Conservation (phyloP, 1,284 basidiomycete species). For the Omphalotus olearius region DNA sequence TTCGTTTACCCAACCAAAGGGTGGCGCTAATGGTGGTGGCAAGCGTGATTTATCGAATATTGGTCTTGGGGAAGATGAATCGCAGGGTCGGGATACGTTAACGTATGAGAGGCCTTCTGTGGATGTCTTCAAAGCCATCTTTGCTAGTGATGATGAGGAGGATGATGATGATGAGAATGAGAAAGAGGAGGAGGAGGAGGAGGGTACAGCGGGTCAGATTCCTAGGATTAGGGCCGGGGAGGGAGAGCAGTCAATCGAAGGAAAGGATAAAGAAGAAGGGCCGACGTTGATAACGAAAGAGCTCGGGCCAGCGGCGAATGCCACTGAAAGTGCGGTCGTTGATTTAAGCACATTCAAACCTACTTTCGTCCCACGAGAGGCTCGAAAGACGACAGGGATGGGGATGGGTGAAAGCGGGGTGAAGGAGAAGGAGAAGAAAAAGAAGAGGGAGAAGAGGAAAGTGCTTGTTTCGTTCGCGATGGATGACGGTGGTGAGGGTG, state of each 20-base stretch:
- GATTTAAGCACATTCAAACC: constrained; percentile 72
- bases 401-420: constrained; percentile 39
- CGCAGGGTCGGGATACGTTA: constrained; percentile 81
- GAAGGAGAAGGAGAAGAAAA: constrained; percentile 33
- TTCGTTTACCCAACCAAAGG: constrained; percentile 15
- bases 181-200: constrained; percentile 16
- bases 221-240: no score
- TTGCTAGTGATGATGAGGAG: constrained; percentile 85
- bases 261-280: background rate
- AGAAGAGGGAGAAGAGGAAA: constrained; percentile 39
- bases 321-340: constrained; percentile 25
- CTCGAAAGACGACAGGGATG: constrained; percentile 32
- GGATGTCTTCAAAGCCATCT: constrained; percentile 95
- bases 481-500: constrained; percentile 53
- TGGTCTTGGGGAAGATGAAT: constrained; percentile 84
- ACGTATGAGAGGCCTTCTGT: constrained; percentile 85
- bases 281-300: no score
- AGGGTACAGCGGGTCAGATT: background rate
- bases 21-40: constrained; percentile 20
- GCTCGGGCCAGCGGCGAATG: constrained; percentile 5
- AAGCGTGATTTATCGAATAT: constrained; percentile 68
- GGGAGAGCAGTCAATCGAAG: no score
- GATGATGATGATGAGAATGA: constrained; percentile 53
- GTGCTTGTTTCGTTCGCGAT: constrained; percentile 64
- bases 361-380: constrained; percentile 69